Evolutionary conservation across 2,329 filamentous ascomycete species (phyloP).

Genomic region (Coniochaeta sp.): DNA sequence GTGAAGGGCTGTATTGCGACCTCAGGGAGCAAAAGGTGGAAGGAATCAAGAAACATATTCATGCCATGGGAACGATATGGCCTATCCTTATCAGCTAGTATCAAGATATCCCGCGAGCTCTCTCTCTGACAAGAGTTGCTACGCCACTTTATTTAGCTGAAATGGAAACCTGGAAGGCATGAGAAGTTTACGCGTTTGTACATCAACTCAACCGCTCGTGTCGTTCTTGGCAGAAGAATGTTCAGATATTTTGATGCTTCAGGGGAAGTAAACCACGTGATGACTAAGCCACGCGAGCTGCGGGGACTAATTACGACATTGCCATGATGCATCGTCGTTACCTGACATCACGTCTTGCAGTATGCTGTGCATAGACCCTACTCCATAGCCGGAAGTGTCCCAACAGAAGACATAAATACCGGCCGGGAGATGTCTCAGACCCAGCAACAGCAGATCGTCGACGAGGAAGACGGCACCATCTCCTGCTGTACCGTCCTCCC

Average conservation of each 20-base stretch:
- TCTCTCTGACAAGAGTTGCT: not conserved
- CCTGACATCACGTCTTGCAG: too few species aligned
- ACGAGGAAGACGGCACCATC: conserved; percentile 28
- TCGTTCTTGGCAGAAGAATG: too few species aligned
- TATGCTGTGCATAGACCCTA: too few species aligned
- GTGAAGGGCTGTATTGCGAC: not conserved
- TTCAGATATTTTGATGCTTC: not conserved
- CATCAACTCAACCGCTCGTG: too few species aligned
- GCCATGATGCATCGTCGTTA: not conserved
- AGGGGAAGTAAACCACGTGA: too few species aligned
- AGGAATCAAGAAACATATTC: conserved; percentile 5
- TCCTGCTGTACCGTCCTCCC: conserved; percentile 33
- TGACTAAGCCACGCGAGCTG: not conserved
- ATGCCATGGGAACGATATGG: conserved; percentile 3
- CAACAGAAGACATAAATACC: too few species aligned
- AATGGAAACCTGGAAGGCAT: not conserved
- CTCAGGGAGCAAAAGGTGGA: conserved; percentile 5
- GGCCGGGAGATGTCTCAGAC: not conserved
- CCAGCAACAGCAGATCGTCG: conserved; percentile 10
- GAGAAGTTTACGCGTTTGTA: too few species aligned
- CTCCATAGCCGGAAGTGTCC: too few species aligned
- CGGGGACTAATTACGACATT: not conserved
- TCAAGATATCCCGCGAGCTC: conserved; percentile 12
- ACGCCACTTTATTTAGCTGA: not conserved
- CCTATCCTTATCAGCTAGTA: conserved; percentile 8